A percentile compares a stretch with the other conserved stretches of the same genome.
phyloP scores from a whole-genome alignment of 768 basidiomycete species.

The Hericium rajendrae region DNA sequence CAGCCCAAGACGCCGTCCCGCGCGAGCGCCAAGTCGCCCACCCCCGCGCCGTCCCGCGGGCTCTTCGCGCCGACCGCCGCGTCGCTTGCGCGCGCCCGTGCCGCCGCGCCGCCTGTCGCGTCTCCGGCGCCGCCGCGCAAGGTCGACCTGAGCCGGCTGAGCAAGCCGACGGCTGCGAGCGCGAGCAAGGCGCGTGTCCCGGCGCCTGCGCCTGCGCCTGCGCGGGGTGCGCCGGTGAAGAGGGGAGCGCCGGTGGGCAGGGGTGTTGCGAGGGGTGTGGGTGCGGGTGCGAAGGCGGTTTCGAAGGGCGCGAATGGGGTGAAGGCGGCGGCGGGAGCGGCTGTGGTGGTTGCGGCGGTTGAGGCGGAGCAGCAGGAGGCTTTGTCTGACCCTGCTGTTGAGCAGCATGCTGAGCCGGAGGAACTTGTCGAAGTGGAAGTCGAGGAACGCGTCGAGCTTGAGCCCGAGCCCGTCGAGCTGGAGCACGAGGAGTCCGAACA shows the following conservation, averaged over 20 bases:
- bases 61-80: constrained; percentile 79
- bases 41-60: constrained; percentile 36
- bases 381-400: neutral
- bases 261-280: constrained; percentile 15
- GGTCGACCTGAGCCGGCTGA: constrained; percentile 50
- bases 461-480: neutral
- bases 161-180: constrained; percentile 78
- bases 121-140: constrained; percentile 45
- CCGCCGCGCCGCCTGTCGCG: constrained; percentile 42
- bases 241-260: constrained; percentile 8
- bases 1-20: constrained; percentile 21
- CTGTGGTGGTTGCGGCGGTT: constrained; percentile 6
- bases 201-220: constrained; percentile 18
- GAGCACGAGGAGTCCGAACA: constrained; percentile 7
- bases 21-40: constrained; percentile 18
- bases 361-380: constrained; percentile 10
- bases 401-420: neutral
- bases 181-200: constrained; percentile 48
- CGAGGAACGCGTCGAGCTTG: constrained; percentile 8
- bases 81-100: constrained; percentile 63
- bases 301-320: constrained; percentile 15
- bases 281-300: constrained; percentile 17
- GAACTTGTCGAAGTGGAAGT: constrained; percentile 4
- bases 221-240: constrained; percentile 19
- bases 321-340: constrained; percentile 15